phyloP scores from a whole-genome alignment of 768 basidiomycete species.

The Tylopilus sp. region DNA sequence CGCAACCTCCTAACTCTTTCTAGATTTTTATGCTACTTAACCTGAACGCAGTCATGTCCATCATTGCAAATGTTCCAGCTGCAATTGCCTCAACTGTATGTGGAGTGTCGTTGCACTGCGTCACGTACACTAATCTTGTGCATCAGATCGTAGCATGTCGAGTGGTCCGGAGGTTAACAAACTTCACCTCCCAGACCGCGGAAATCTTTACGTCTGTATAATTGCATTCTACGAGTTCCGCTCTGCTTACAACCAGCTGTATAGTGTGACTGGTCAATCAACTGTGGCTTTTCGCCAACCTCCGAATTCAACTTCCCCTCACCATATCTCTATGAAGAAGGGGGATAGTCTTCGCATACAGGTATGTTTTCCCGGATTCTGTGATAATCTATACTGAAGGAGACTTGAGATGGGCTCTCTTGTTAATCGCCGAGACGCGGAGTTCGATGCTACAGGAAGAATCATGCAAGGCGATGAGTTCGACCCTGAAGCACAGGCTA shows the following conservation, averaged over 20 bases:
- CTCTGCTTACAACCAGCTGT: slow-evolving; percentile 5
- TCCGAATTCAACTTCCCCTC: slow-evolving; percentile 26
- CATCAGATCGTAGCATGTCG: slow-evolving; percentile 61
- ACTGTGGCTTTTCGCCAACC: slow-evolving; percentile 58
- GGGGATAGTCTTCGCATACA: slow-evolving; percentile 59
- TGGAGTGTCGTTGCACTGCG: neutral
- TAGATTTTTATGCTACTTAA: slow-evolving; percentile 63
- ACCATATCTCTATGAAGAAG: slow-evolving; percentile 33
- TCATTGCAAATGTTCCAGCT: slow-evolving; percentile 71
- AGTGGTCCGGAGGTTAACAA: slow-evolving; percentile 62
- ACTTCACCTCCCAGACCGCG: slow-evolving; percentile 47
- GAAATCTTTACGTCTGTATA: slow-evolving; percentile 52
- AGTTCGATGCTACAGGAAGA: slow-evolving; percentile 59
- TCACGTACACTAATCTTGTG: neutral
- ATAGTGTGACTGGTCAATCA: slow-evolving; percentile 44
- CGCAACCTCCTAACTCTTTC: neutral
- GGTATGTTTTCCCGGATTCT: slow-evolving; percentile 30
- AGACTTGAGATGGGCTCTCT: slow-evolving; percentile 66
- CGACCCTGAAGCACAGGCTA: slow-evolving; percentile 59
- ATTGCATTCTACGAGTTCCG: slow-evolving; percentile 22
- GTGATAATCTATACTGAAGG: neutral
- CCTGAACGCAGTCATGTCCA: slow-evolving; percentile 69
- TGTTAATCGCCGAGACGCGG: slow-evolving; percentile 42
- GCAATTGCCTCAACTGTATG: slow-evolving; percentile 65
- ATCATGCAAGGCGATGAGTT: slow-evolving; percentile 42